These are phyloP conservation scores for Cryptococcus sp. DNA, from an alignment of 1,284 basidiomycete species.

Conservation along the genomic window DNA sequence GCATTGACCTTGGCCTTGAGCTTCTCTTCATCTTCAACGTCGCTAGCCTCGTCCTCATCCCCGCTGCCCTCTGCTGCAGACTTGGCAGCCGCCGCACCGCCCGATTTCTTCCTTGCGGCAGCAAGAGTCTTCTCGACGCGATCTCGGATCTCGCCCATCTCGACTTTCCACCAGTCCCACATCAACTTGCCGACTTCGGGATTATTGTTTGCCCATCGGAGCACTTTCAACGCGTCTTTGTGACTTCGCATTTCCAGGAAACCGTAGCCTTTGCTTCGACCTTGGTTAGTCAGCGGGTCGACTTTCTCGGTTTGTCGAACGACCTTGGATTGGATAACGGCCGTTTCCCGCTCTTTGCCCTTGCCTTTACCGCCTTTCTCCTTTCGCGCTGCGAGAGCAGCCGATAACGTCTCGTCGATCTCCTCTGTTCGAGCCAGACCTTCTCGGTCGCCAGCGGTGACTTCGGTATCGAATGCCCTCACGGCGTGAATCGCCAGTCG, in stretches of 20 bases:
- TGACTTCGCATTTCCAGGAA: constrained; percentile 90
- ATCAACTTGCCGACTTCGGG: constrained; percentile 65
- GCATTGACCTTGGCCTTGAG: constrained; percentile 46
- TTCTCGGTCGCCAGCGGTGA: constrained; percentile 64
- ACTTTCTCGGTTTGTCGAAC: constrained; percentile 77
- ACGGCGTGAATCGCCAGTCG: constrained; percentile 80
- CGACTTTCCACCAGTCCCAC: constrained; percentile 78
- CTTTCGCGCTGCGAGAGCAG: constrained; percentile 51
- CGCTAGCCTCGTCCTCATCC: constrained; percentile 30
- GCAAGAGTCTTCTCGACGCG: constrained; percentile 58
- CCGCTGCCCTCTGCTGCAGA: constrained; percentile 10
- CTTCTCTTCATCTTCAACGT: constrained; percentile 20
- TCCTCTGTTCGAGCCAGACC: constrained; percentile 75
- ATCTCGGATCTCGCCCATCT: constrained; percentile 70
- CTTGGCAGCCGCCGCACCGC: constrained; percentile 1
- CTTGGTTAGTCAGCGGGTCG: constrained; percentile 82
- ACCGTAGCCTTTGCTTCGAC: constrained; percentile 89
- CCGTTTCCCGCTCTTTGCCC: constrained; percentile 60
- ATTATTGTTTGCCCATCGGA: constrained; percentile 95
- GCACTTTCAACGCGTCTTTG: constrained; percentile 83
- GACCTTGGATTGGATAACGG: constrained; percentile 81
- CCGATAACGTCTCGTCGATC: constrained; percentile 53
- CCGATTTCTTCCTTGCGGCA: constrained; percentile 11
- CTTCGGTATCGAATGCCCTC: constrained; percentile 77
- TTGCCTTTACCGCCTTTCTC: constrained; percentile 49